These are phyloP conservation scores for Escovopsis sp. DNA, from an alignment of 2,329 filamentous ascomycete genomes.

Conservation along the genomic window DNA sequence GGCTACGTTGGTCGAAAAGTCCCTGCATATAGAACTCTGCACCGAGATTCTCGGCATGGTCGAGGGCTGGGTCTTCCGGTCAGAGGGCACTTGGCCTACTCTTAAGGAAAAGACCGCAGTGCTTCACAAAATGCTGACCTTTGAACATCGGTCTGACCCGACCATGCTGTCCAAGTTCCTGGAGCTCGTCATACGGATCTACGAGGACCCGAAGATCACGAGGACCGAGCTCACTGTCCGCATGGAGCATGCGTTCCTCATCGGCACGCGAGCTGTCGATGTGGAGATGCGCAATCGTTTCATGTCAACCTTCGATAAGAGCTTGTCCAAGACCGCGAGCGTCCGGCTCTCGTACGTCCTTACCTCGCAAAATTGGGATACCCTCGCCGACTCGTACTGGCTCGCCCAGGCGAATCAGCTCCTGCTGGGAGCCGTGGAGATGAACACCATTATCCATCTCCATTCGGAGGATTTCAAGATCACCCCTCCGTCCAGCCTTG, in stretches of 20 bases:
- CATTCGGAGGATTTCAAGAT: conserved; percentile 73
- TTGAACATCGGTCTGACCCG: conserved; percentile 70
- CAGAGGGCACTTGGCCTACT: conserved; percentile 88
- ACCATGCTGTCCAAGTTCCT: conserved; percentile 86
- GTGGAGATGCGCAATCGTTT: conserved; percentile 96
- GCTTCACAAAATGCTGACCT: conserved; percentile 96
- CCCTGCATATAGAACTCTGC: conserved; percentile 71
- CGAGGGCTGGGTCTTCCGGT: conserved; percentile 90
- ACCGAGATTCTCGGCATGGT: conserved; percentile 90
- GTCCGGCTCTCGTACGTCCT: conserved; percentile 81
- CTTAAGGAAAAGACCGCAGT: conserved; percentile 98
- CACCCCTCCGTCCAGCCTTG: conserved; percentile 57
- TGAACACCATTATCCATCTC: conserved; percentile 62
- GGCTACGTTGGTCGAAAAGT: conserved; percentile 89
- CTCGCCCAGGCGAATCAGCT: conserved; percentile 87
- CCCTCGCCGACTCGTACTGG: conserved; percentile 90
- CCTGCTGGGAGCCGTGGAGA: conserved; percentile 79
- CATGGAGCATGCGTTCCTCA: conserved; percentile 95
- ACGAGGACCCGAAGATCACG: conserved; percentile 92
- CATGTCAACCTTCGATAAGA: conserved; percentile 90
- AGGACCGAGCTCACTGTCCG: conserved; percentile 90
- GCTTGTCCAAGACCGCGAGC: conserved; percentile 80
- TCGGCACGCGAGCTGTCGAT: conserved; percentile 83
- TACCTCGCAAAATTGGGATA: conserved; percentile 92
- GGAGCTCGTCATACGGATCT: conserved; percentile 91